Base-by-base conservation (phyloP, 495 filamentous ascomycete species). In the Letharia columbiana region DNA sequence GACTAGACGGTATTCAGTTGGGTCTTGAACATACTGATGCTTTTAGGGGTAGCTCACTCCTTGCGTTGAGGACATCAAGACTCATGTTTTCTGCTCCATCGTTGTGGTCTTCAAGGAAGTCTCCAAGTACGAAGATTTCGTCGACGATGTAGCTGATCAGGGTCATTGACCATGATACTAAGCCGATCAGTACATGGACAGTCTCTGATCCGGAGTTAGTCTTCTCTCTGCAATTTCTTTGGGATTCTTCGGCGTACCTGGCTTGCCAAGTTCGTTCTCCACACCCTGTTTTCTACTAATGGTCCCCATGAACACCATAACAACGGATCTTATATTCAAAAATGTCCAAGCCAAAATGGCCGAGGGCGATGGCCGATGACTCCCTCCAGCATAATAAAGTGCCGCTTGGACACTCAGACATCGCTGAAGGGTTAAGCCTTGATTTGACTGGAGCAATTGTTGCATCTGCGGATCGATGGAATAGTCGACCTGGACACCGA, bases 341-440 rank as follows among this genome's bases (percentile, higher is more conserved):
- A 86, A 84, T 2, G 87, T 76, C 82, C 86, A 89, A n/a, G 91
- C 84, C 60, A 95, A 79, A 70, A 88, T 89, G 37, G 87, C 87
- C 40, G 84, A 73, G 35, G 89, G 79, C 40, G 75, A 81, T 31
- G 88, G 85, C 17, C 81, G 77, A 54, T 82, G 77, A 59, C 79
- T 80, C 58, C 84, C 84, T 28, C 84, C 85, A 52, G 78, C 80
- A 71, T 84, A 90, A 23, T 87, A 87, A 39, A 92, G 76, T 60
- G 86, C 83, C 64, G 85, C 86, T 67, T 90, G 83, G 39, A 91
- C 78, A 73, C 87, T 87, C 42, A 91, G 79, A 75, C 84, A 87
- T 65, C 86, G 78, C 67, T 89, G 86, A 50, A 93, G 81, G 47
- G 81, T 82, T 8, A 57, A 37, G 31, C 54, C 54, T 57, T 79